Base-by-base conservation (phyloP, 768 basidiomycete species). In the Xerocomellus intermedius region DNA sequence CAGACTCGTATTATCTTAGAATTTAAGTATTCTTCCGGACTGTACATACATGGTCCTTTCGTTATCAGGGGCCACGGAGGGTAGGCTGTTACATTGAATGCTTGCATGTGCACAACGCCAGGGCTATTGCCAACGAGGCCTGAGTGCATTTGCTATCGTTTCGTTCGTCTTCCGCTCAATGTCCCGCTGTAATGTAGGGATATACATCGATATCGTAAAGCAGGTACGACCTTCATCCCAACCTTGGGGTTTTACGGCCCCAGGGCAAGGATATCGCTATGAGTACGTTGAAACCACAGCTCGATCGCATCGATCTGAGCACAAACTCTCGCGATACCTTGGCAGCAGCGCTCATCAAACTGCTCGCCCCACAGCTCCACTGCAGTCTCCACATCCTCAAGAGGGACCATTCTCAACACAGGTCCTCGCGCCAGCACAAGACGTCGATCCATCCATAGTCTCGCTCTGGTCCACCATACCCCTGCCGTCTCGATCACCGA, bases 391-490 rank as follows among this genome's bases (percentile, higher is more conserved):
- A 52, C 21, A 39, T 64, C 42, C 52, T 68, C 26, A 26, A 26
- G 26, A 9, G 64, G 66, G 14, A 17, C 32, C 49, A 37, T 68
- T 33, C 55, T 60, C 17, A 68, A 68, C 42, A 12, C 62, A 12
- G 36, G 42, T 38, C 55, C 45, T 24, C 65, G 65, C 35, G 6
- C 54, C 33, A 44, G n/a, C 62, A n/a, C 59, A 19, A 44, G 42
- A 42, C n/a, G n/a, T n/a, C 3, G 53, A 68, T 30, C 33, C 57
- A 47, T 56, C 66, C 45, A 53, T 59, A 43, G 24, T 58, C 35
- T 52, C 30, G 0, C 52, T 63, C 36, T 64, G 67, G 66, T 64
- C 66, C 4, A 62, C 66, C 24, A 32, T 48, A 43, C 62, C 54
- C 26, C 30, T 58, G n/a, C 41, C 36, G 44, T 33, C 37, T 33